These are phyloP conservation scores for Hortaea werneckii DNA, from an alignment of 2,329 filamentous ascomycete genomes.

Conservation along the genomic window DNA sequence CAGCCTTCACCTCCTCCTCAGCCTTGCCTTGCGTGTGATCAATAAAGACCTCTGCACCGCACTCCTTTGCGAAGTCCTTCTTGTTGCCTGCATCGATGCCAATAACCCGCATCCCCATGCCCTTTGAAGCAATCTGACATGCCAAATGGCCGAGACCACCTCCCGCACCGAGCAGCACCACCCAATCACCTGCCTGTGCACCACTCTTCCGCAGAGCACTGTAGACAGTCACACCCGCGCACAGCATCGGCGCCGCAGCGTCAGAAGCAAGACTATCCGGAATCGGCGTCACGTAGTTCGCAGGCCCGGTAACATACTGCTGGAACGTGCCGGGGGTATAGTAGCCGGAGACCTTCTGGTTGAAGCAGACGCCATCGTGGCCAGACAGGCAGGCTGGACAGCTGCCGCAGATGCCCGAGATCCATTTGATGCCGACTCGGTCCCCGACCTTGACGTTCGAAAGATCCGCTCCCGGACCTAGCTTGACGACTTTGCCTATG, in stretches of 20 bases:
- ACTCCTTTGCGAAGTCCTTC: constrained; percentile 49
- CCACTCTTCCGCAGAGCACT: constrained; percentile 52
- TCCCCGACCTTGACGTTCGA: constrained; percentile 54
- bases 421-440: constrained; percentile 60
- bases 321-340: constrained; percentile 64
- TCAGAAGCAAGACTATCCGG: constrained; percentile 51
- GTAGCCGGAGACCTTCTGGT: constrained; percentile 46
- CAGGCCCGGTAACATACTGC: constrained; percentile 54
- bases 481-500: constrained; percentile 52
- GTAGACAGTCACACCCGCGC: constrained; percentile 57
- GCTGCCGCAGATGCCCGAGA: constrained; percentile 46
- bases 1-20: constrained; percentile 44
- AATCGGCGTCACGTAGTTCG: constrained; percentile 60
- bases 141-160: constrained; percentile 41
- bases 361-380: constrained; percentile 43
- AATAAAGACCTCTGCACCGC: constrained; percentile 58
- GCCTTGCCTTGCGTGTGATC: constrained; percentile 48
- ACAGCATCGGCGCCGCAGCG: constrained; percentile 50
- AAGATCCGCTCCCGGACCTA: constrained; percentile 50
- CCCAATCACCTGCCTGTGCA: constrained; percentile 49
- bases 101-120: constrained; percentile 50
- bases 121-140: constrained; percentile 49
- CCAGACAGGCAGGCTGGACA: constrained; percentile 46
- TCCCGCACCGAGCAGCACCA: constrained; percentile 39
- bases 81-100: constrained; percentile 57